Evolutionary conservation across 495 filamentous ascomycete genomes (phyloP).

Genomic region (Neurospora sp.): DNA sequence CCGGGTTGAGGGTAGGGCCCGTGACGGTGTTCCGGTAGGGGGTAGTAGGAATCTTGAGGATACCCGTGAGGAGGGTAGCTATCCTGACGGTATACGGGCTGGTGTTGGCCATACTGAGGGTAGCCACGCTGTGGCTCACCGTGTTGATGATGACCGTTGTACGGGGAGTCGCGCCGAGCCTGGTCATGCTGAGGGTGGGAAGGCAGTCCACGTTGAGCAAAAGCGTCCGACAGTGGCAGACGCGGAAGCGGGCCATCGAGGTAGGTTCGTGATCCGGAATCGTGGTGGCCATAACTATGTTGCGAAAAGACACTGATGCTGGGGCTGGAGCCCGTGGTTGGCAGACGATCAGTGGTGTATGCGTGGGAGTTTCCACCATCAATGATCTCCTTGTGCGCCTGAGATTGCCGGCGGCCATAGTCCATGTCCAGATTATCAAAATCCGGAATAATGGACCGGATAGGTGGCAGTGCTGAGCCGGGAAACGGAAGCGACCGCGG

Average conservation of each 20-base stretch:
- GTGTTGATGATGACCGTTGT: not conserved
- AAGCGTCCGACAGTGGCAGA: not conserved
- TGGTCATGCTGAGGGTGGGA: too few relatives aligned
- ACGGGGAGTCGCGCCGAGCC: too few relatives aligned
- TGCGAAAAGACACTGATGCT: not conserved
- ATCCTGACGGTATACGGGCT: not conserved
- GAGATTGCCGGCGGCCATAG: not conserved
- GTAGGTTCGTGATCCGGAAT: not conserved
- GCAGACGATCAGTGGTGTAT: not conserved
- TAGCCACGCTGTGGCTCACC: not conserved
- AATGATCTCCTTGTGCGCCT: not conserved
- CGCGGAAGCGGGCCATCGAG: not conserved
- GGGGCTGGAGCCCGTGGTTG: not conserved
- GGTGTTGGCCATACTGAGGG: not conserved
- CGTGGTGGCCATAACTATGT: not conserved
- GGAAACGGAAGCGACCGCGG: not conserved
- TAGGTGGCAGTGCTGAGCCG: not conserved
- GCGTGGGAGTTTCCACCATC: not conserved
- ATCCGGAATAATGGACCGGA: not conserved
- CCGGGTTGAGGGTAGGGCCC: not conserved
- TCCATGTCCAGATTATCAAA: not conserved
- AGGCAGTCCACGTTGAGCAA: not conserved
- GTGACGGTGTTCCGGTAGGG: not conserved
- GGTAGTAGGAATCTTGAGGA: not conserved
- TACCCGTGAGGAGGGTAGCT: not conserved